Conservation (phyloP, 805 yeast species). For the Kluyveromyces aestuarii region DNA sequence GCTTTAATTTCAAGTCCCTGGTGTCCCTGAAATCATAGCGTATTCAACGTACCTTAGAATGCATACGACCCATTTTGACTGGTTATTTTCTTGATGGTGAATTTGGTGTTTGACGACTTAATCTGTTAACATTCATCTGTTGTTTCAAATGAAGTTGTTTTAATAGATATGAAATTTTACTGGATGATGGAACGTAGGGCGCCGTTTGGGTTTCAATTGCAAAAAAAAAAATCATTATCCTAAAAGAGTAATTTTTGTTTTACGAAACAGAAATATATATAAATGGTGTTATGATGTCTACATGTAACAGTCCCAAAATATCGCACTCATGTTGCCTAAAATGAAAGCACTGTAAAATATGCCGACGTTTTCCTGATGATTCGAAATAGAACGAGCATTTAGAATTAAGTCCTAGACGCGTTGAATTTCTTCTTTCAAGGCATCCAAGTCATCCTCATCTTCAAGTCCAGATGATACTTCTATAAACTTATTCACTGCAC, state of each 20-base stretch:
- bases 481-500: slow-evolving; percentile 51
- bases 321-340: background rate
- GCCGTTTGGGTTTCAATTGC: background rate
- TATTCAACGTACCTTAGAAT: slow-evolving; percentile 78
- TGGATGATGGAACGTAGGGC: background rate
- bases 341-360: background rate
- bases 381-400: slow-evolving; percentile 1
- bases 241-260: background rate
- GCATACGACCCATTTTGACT: slow-evolving; percentile 98
- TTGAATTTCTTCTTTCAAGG: slow-evolving; percentile 32
- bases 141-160: no score
- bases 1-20: background rate
- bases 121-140: no score
- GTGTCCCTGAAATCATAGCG: background rate
- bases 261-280: background rate
- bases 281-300: background rate
- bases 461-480: slow-evolving; percentile 29
- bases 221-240: background rate
- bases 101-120: background rate
- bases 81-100: slow-evolving; percentile 25
- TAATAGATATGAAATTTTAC: background rate
- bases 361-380: background rate
- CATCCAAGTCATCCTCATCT: slow-evolving; percentile 26
- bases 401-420: slow-evolving; percentile 3
- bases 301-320: background rate